Evolutionary conservation across 2,329 filamentous ascomycete species (phyloP), one percentile per base, ranked within the genome.

Genomic region (Alternaria sp.): DNA sequence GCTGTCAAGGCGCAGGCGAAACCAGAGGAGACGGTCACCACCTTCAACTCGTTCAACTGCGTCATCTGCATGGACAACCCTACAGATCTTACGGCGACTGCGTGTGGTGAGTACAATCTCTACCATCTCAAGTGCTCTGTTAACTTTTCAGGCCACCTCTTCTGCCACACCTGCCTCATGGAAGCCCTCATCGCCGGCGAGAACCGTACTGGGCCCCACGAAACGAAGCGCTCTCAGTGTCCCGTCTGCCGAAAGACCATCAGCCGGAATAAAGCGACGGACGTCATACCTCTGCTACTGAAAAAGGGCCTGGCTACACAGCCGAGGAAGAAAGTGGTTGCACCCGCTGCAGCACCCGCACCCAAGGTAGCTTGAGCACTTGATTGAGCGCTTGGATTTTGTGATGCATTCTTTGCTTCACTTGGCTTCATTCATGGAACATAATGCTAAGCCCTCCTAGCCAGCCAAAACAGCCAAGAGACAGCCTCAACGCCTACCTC

Each of bases 31-130:
- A 79, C 79, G 25, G 65, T 80, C 17, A 75, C 77, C 0, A 77
- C 80, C 36, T 80, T 85, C 67, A 85, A 79, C 21, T 83, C 77
- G 6, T 84, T 85, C 72, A 86, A 81, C 64, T 90, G 88, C 73
- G 87, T 89, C 47, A 87, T 90, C 21, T 90, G 88, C 77, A 86
- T 90, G 85, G 88, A 90, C 67, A 83, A 80, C 5, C 86, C 85
- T 3, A 87, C 84, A 9, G 84, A 89, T 72, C 82, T 88, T 10
- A 89, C 88, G 3, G 86, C 83, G 4, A 89, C 88, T 3, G 77
- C 83, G 21, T 90, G 88, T 71, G 88, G 87, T 88, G 81, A 59
- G 84, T 80, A n/a, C 43, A 19, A 17, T 25, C 15, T 26, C 19
- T 7, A 3, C 15, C 26, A 15, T 23, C 19, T 15, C 12, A 23